Evolutionary conservation across 2,329 filamentous ascomycete genomes (phyloP), one percentile per base, ranked within the genome.

Genomic region (Talaromyces sp.): DNA sequence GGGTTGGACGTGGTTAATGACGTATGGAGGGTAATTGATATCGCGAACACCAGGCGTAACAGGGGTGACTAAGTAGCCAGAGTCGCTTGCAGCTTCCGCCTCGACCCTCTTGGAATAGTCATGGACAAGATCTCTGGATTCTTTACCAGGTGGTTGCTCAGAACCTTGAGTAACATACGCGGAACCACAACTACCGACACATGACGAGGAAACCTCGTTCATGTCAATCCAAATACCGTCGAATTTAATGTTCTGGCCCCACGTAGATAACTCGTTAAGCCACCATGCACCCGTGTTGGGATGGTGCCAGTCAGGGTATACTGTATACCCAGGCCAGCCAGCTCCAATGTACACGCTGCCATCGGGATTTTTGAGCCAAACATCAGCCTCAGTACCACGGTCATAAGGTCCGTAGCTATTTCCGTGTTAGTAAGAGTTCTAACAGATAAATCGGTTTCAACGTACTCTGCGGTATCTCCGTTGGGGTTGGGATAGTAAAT

Each of bases 11-110:
- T 92, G 84, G 71, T 92, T 86, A 69, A 93, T 88, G 5, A 85
- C 83, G 67, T 93, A 94, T 2, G 90, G 88, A 26, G 90, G 90
- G 65, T 87, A 81, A 67, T 91, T 85, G 60, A 93, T 74, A 67
- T 92, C 82, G 21, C 90, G 83, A 12, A 79, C 77, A 1, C 86
- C 88, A 0, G 83, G 79, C 0, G 85, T 88, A 1, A 86, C 84
- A 1, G 79, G 85, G 0, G 83, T 85, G 3, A 82, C 80, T 54
- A 85, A 70, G 65, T 85, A 87, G 17, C 74, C 75, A 0, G 76
- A 17, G 17, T 17, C 17, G 35, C 2, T 3, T 38, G 35, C 14
- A 7, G 5, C 35, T 8, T n/a, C 35, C 12, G 82, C 86, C 69
- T 90, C 87, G 0, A 86, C 88, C 1, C 81, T 74, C 67, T 91